These are phyloP conservation scores for Tricholoma flavovirens DNA, from an alignment of 768 basidiomycete genomes.

Conservation along the genomic window DNA sequence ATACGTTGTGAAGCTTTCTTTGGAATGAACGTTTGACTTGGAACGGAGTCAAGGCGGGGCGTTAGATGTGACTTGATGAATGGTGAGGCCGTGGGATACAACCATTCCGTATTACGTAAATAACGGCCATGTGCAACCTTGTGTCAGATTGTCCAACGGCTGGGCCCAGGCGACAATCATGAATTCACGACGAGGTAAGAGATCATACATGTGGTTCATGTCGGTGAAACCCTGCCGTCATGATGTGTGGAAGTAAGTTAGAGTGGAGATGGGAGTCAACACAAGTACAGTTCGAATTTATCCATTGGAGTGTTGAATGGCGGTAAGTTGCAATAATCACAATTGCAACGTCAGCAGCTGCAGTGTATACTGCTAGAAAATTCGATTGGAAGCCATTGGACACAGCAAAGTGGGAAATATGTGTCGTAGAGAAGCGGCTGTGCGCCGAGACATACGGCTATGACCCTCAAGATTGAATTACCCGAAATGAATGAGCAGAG, in stretches of 20 bases:
- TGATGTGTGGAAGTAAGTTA: not conserved
- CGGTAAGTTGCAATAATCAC: too few species aligned
- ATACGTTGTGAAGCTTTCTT: not conserved
- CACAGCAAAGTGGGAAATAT: not conserved
- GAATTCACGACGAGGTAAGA: too few species aligned
- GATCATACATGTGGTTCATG: not conserved
- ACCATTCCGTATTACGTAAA: not conserved
- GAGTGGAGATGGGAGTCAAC: too few species aligned
- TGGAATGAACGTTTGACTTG: not conserved
- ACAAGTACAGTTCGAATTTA: too few species aligned
- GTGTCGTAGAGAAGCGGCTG: not conserved
- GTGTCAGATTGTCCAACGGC: too few species aligned
- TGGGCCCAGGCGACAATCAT: too few species aligned
- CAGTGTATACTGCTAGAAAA: too few species aligned
- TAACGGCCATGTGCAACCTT: slow-evolving; percentile 6
- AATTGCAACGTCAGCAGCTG: too few species aligned
- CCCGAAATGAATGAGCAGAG: too few species aligned
- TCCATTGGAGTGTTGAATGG: too few species aligned
- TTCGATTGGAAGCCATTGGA: too few species aligned
- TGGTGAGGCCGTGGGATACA: slow-evolving; percentile 8
- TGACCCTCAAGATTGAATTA: not conserved
- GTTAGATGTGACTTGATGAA: slow-evolving; percentile 3
- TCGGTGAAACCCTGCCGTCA: not conserved
- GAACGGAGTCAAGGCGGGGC: too few species aligned
- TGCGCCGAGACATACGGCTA: not conserved